These are phyloP conservation scores for Aureobasidium sp. DNA, from an alignment of 2,329 filamentous ascomycete genomes.

Conservation along the genomic window DNA sequence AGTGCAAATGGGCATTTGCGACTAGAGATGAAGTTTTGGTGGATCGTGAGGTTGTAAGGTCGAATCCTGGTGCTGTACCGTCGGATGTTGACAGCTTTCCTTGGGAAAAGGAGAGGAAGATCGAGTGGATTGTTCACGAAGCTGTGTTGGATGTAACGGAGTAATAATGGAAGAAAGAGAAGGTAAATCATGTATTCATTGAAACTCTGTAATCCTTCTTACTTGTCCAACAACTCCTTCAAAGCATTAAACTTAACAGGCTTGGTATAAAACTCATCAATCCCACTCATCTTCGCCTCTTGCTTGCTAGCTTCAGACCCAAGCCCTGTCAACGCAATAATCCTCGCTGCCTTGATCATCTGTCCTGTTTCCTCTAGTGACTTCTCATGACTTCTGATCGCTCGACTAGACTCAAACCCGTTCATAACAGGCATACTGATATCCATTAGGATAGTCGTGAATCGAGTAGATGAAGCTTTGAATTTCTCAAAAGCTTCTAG, in stretches of 20 bases:
- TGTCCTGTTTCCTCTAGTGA: neutral
- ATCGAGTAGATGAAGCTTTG: neutral
- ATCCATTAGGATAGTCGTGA: slow-evolving; percentile 24
- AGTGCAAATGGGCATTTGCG: neutral
- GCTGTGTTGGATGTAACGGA: neutral
- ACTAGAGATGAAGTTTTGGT: slow-evolving; percentile 6
- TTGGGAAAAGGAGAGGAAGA: neutral
- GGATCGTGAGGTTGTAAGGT: neutral
- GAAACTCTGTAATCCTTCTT: neutral
- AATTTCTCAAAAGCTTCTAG: slow-evolving; percentile 4
- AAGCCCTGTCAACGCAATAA: slow-evolving; percentile 30
- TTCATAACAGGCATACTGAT: slow-evolving; percentile 25
- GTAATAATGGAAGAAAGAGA: too few relatives aligned
- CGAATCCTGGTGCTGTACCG: neutral
- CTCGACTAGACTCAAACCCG: slow-evolving; percentile 35
- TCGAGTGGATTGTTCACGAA: neutral
- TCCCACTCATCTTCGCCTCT: slow-evolving; percentile 34
- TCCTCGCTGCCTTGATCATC: slow-evolving; percentile 18
- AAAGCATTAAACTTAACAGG: slow-evolving; percentile 36
- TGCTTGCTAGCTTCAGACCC: slow-evolving; percentile 26
- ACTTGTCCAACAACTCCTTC: neutral
- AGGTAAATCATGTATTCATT: too few relatives aligned
- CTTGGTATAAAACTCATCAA: slow-evolving; percentile 37
- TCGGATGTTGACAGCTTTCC: too few relatives aligned
- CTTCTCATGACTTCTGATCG: slow-evolving; percentile 34